A percentile compares a stretch with the other conserved stretches of the same genome.
These are phyloP conservation scores for Fusarium pseudograminearum DNA, from an alignment of 2,329 filamentous ascomycete genomes.

Conservation along the genomic window DNA sequence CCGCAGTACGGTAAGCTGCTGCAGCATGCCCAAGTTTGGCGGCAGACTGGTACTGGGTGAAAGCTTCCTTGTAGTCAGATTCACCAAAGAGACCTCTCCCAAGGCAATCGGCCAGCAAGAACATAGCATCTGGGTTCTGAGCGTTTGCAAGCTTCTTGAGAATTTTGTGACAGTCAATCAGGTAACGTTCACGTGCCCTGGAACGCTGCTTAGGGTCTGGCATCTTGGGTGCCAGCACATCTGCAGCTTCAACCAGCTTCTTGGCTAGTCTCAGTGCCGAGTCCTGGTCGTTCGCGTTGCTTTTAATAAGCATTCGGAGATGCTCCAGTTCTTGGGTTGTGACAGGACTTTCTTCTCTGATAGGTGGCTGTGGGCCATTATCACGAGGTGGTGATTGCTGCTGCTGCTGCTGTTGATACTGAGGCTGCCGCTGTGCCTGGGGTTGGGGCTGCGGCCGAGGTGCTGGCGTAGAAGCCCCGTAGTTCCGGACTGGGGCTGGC, in stretches of 20 bases:
- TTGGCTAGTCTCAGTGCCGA: constrained; percentile 81
- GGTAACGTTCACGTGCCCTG: constrained; percentile 84
- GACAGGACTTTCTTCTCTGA: constrained; percentile 63
- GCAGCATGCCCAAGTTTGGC: constrained; percentile 89
- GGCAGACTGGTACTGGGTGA: constrained; percentile 91
- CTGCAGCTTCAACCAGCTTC: constrained; percentile 86
- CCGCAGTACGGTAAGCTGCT: constrained; percentile 92
- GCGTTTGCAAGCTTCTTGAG: constrained; percentile 85
- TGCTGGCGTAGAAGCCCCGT: constrained; percentile 60
- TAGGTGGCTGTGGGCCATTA: constrained; percentile 43
- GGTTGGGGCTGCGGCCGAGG: constrained; percentile 37
- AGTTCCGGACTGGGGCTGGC: constrained; percentile 70
- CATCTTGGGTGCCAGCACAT: constrained; percentile 73
- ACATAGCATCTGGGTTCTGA: constrained; percentile 88
- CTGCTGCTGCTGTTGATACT: constrained; percentile 50
- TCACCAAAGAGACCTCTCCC: constrained; percentile 85
- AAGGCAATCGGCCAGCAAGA: constrained; percentile 90
- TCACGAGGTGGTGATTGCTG: constrained; percentile 47
- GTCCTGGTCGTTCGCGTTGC: constrained; percentile 77
- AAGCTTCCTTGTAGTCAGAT: constrained; percentile 90
- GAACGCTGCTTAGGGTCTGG: constrained; percentile 78
- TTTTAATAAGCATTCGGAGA: constrained; percentile 76
- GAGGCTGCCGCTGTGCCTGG: constrained; percentile 48
- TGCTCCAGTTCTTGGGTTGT: constrained; percentile 83
- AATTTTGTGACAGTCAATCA: constrained; percentile 88